Evolutionary conservation across 352 stramenopile genomes (phyloP), one percentile per base, ranked within the genome.

Genomic region (Globisporangium megalacanthum): DNA sequence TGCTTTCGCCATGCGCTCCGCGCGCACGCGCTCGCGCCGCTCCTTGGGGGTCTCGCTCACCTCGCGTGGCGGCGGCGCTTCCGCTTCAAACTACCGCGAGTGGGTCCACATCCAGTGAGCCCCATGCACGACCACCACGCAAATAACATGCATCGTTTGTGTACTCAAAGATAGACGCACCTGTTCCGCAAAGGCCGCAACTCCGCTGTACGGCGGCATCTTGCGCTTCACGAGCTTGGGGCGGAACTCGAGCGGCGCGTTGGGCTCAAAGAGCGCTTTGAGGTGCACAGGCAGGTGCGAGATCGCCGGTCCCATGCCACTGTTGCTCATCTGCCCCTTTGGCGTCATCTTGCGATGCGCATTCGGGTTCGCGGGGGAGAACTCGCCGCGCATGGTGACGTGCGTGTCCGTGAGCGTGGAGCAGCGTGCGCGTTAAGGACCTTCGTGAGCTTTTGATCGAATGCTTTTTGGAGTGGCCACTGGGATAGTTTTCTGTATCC

Each of bases 241-340:
- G n/a, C 84, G 61, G 64, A 87, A 80, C 37, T 79, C 77, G 20
- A 94, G 71, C 48, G 84, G 84, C 37, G 77, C 62, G 22, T 90
- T 90, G 6, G 84, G 81, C 64, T 94, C 84, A 52, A 94, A 94
- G 1, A 94, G 67, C 52, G 85, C 63, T 66, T 92, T 92, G 37
- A 94, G 66, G 51, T 91, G 84, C 62, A 79, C 61, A 29, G 84
- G 81, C 49, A 94, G 72, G 57, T 92, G 77, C 69, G 79, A 75
- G 62, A 94, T 92, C 48, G 84, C 84, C 9, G 84, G 84, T 9
- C 84, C 84, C 81, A 94, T 92, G 69, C 84, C 84, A 49, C 84
- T 94, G 61, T 72, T 83, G 65, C 81, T 92, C 84, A 94, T 94
- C 66, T 94, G 84, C 46, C 84, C 84, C 72, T 94, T 94, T 53